Base-by-base conservation (phyloP, 1,139 yeast species). In the Groenewaldozyma auringiensis region DNA sequence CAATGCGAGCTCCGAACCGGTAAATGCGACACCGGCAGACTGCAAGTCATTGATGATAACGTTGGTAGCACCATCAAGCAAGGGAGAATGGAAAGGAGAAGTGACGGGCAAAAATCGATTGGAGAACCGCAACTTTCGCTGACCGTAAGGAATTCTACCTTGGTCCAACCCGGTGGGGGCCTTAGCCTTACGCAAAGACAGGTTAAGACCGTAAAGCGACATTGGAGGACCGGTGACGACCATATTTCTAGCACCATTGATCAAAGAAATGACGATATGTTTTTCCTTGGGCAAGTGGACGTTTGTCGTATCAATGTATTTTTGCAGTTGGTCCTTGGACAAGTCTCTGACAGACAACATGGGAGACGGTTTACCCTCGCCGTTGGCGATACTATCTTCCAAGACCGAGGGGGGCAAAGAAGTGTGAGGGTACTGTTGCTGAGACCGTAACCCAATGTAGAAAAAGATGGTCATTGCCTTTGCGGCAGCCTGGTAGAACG, bases 201-300 rank as follows among this genome's bases (percentile, higher is more conserved):
- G 75, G 69, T 89, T 89, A 61, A 92, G 78, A 74, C 99, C 99
- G 61, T 92, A 92, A 56, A 92, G 75, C n/a, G 97, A 88, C 74
- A 88, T 96, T 47, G 98, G 97, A 45, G 98, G 98, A 66, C 99
- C 99, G 33, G 95, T 80, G 47, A 92, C 86, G 50, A 92, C 98
- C 71, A 88, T 76, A 68, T 88, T 87, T 71, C 95, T 81, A 41
- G 96, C 95, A 65, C 98, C 98, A 63, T 92, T 92, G 57, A 89
- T 76, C 64, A 92, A 79, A 45, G 97, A 88, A 56, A 92, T 82
- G 50, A 83, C 86, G 61, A 92, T 83, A 63, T 87, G 96, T 69
- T 87, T 87, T 61, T 87, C 95, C 48, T 73, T 70, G 57, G 98
- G 97, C 69, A 92, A 79, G 69, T 89, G 97, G 63, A 83, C 78